Percentiles rank a stretch among this genome's conserved stretches.
phyloP scores from a whole-genome alignment of 495 filamentous ascomycete genomes.

The Lasiosphaeria ovina region DNA sequence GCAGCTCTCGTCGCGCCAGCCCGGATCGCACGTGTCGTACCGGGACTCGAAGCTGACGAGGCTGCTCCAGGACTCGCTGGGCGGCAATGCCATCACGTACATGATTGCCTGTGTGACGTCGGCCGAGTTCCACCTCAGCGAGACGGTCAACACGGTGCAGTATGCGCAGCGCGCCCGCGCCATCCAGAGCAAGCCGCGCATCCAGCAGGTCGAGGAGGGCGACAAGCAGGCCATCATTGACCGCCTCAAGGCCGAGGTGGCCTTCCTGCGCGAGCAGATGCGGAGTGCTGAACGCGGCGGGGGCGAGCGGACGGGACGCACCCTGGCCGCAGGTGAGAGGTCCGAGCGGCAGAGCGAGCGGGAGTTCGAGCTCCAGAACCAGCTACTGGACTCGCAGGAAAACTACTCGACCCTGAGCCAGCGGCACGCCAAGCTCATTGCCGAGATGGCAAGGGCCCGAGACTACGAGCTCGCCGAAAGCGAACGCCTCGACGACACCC shows the following conservation, averaged over 20 bases:
- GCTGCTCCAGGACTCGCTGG: constrained; percentile 95
- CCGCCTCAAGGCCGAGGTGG: constrained; percentile 87
- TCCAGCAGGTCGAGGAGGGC: constrained; percentile 90
- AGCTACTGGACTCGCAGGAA: constrained; percentile 88
- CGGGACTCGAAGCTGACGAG: constrained; percentile 95
- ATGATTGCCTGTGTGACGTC: constrained; percentile 99
- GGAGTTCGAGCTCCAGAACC: constrained; percentile 90
- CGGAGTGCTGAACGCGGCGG: constrained; percentile 62
- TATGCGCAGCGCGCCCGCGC: constrained; percentile 95
- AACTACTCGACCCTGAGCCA: constrained; percentile 89
- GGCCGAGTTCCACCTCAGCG: constrained; percentile 94
- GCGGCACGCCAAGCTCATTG: constrained; percentile 91
- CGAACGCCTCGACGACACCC: constrained; percentile 49
- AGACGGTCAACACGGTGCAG: constrained; percentile 95
- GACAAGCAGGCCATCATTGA: constrained; percentile 96
- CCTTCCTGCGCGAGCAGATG: constrained; percentile 92
- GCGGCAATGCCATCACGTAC: constrained; percentile 96
- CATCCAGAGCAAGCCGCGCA: constrained; percentile 95
- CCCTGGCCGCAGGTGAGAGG: constrained; percentile 61
- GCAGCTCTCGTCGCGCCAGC: constrained; percentile 85
- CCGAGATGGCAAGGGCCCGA: constrained; percentile 84
- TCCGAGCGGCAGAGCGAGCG: constrained; percentile 78
- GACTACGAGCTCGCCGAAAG: constrained; percentile 58
- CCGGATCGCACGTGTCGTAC: constrained; percentile 93
- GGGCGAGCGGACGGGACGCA: constrained; percentile 51